A percentile compares a stretch with the other conserved stretches of the same genome.
phyloP scores from a whole-genome alignment of 192 early-diverging fungal species.

The Coemansia sp. region DNA sequence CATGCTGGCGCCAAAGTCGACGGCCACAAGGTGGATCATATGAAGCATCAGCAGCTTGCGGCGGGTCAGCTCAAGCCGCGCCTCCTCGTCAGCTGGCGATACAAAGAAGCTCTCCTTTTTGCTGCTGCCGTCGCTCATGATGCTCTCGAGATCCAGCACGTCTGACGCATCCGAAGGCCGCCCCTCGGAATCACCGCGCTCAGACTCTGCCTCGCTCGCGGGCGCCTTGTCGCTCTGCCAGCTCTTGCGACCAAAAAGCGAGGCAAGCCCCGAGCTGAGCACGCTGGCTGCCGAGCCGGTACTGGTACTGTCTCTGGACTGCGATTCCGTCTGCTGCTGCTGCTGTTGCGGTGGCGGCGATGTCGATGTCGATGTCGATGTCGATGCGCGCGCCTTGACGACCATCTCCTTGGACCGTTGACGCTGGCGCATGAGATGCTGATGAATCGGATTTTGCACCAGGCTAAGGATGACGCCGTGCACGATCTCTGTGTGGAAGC shows the following conservation, averaged over 20 bases:
- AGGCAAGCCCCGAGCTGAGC: conserved; percentile 25
- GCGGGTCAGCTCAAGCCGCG: conserved; percentile 37
- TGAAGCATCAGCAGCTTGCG: conserved; percentile 52
- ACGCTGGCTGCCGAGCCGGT: neutral
- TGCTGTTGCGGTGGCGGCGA: neutral
- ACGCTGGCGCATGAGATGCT: conserved; percentile 30
- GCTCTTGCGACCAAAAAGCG: conserved; percentile 39
- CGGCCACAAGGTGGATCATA: conserved; percentile 48
- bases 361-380: neutral
- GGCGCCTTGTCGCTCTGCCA: conserved; percentile 23
- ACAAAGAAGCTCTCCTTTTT: conserved; percentile 27
- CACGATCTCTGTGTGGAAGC: conserved; percentile 52
- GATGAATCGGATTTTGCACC: conserved; percentile 31
- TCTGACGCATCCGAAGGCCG: neutral
- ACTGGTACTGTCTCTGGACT: neutral
- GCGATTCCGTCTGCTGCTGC: neutral
- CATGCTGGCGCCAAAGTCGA: conserved; percentile 41
- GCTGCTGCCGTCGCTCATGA: conserved; percentile 1
- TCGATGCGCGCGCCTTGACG: conserved; percentile 28
- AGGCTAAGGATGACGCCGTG: conserved; percentile 49
- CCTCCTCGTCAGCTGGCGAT: conserved; percentile 39
- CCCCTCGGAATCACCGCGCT: neutral
- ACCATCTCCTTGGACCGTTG: conserved; percentile 41
- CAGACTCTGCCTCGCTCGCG: neutral
- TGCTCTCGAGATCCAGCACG: conserved; percentile 5